phyloP scores from a whole-genome alignment of 495 filamentous ascomycete genomes.

The Lophiostoma macrostomum region DNA sequence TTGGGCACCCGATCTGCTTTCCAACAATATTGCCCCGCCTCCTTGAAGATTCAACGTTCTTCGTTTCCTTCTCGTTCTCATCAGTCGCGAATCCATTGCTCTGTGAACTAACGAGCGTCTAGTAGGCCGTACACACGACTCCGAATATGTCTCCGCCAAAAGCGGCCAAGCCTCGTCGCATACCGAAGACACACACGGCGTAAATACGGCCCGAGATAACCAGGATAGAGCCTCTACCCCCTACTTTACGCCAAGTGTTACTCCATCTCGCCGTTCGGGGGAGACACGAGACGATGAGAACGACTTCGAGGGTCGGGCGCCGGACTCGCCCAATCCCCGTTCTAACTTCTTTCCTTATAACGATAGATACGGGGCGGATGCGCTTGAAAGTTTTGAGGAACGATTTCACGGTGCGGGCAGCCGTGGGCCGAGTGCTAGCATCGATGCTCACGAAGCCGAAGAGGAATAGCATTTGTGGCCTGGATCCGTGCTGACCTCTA shows the following conservation, averaged over 20 bases:
- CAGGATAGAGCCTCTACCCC: not conserved
- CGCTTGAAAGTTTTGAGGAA: constrained; percentile 1
- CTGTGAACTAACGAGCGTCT: too few relatives aligned
- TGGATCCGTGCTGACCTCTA: too few relatives aligned
- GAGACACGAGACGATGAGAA: constrained; percentile 1
- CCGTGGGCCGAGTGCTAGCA: not conserved
- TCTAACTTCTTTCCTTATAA: not conserved
- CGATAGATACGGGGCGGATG: not conserved
- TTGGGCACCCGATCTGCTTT: too few relatives aligned
- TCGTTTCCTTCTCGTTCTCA: too few relatives aligned
- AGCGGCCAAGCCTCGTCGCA: not conserved
- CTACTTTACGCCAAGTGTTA: constrained; percentile 19
- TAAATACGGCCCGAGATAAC: not conserved
- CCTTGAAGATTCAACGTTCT: too few relatives aligned
- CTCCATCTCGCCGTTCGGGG: constrained; percentile 13
- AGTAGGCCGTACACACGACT: too few relatives aligned
- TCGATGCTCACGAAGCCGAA: not conserved
- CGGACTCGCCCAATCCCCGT: constrained; percentile 5
- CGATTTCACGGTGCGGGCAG: not conserved
- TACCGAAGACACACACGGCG: not conserved
- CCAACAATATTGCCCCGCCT: too few relatives aligned
- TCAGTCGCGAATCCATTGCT: too few relatives aligned
- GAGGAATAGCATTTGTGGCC: not conserved
- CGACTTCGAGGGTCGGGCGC: not conserved
- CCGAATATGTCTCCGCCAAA: too few relatives aligned